Base-by-base conservation (phyloP, 768 basidiomycete species). In the Leccinum disarticulatum region DNA sequence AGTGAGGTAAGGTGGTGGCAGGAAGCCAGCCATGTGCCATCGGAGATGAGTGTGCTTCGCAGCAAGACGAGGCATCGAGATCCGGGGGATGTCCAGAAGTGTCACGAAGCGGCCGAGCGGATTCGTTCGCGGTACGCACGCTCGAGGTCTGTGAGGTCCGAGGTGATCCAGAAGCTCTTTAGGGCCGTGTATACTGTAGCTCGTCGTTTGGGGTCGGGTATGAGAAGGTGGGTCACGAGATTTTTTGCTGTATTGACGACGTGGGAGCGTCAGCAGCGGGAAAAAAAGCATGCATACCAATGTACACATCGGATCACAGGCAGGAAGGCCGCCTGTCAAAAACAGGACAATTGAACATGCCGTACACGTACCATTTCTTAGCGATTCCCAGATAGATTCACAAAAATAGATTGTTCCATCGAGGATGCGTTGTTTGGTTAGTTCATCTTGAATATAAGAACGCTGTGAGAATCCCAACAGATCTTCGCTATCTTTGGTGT, bases 371-470 rank as follows among this genome's bases (percentile, higher is more conserved):
- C 91, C 91, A 60, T 86, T 81, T 48, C 77, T 76, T 50, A 90
- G 67, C 3, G 74, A 61, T 49, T 70, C 66, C 91, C 91, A 93
- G 15, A 81, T 73, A 30, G 76, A 66, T 25, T 77, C 72, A 19
- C 76, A 76, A 66, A 88, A 91, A 33, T 84, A 79, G 17, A 88
- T 73, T 10, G 78, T 77, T 13, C 86, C 87, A 28, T 82, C 74
- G 35, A 92, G 77, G 52, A 93, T 93, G 35, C 88, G 80, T 57
- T 81, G 77, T 72, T 91, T 91, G 48, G 91, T 81, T 55, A 80
- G 76, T 46, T 80, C 74, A 67, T 90, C 90, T 77, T 81, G 66
- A 71, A 79, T 54, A 66, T 72, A 58, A 76, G 77, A 55, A 72
- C 74, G 60, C 59, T 70, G 63, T 17, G 74, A 77, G 49, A 67